phyloP scores from a whole-genome alignment of 78 protist genomes.

The slime mould (Dictyostelium discoideum) region DNA sequence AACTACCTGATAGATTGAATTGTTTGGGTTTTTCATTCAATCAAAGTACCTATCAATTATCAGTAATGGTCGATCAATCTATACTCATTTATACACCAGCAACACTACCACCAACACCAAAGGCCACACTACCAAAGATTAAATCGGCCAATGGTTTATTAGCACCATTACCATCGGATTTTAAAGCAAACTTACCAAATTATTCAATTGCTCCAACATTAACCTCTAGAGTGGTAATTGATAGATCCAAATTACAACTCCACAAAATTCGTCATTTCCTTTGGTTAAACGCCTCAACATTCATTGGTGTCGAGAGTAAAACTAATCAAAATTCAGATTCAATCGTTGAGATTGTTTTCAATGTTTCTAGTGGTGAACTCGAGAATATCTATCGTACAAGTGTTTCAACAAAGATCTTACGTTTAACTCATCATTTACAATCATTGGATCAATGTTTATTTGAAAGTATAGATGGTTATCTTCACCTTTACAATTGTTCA shows the following conservation, averaged over 20 bases:
- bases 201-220: slow-evolving; percentile 27
- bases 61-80: background rate
- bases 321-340: background rate
- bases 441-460: slow-evolving; percentile 19
- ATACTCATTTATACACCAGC: slow-evolving; percentile 54
- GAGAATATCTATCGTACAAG: slow-evolving; percentile 5
- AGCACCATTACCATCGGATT: background rate
- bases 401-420: background rate
- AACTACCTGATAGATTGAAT: background rate
- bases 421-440: background rate
- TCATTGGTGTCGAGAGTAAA: slow-evolving; percentile 44
- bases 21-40: slow-evolving; percentile 33
- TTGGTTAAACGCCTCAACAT: slow-evolving; percentile 11
- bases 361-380: background rate
- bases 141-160: background rate
- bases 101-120: slow-evolving; percentile 26
- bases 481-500: slow-evolving; percentile 4
- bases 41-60: background rate
- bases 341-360: background rate
- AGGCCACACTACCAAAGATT: background rate
- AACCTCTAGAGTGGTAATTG: background rate
- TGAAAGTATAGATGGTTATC: slow-evolving; percentile 61
- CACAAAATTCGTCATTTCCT: slow-evolving; percentile 32
- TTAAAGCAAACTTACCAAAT: slow-evolving; percentile 24
- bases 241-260: background rate